phyloP scores from a whole-genome alignment of 345 rosid species.

The Physaria fendleri region DNA sequence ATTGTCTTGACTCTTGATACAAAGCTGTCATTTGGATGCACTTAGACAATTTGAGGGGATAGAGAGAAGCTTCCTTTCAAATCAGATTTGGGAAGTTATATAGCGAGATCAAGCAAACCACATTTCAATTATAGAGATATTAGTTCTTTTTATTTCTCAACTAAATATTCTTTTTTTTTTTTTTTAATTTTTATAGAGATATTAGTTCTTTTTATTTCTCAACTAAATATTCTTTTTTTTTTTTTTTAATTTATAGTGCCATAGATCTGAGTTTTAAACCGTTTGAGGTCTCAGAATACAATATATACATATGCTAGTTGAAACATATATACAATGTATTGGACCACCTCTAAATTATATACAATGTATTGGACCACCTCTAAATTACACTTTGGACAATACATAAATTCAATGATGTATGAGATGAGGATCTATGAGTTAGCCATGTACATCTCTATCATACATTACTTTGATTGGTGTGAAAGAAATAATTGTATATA shows the following conservation, averaged over 20 bases:
- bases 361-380: constrained; percentile 20
- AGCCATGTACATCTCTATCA: constrained; percentile 10
- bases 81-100: not conserved
- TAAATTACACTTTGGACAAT: constrained; percentile 12
- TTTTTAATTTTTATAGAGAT: too few relatives aligned
- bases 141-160: not conserved
- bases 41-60: constrained; percentile 8
- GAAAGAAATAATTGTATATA: constrained; percentile 8
- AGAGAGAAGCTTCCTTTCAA: constrained; percentile 21
- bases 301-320: not conserved
- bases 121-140: not conserved
- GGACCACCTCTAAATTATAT: too few relatives aligned
- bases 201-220: too few relatives aligned
- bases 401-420: not conserved
- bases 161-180: too few relatives aligned
- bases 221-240: not conserved
- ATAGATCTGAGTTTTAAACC: not conserved
- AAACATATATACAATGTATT: not conserved
- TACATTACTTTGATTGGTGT: constrained; percentile 11
- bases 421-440: constrained; percentile 11
- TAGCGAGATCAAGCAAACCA: not conserved
- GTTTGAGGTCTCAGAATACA: not conserved
- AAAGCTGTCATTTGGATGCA: constrained; percentile 30
- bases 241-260: not conserved
- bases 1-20: too few relatives aligned